Base-by-base conservation (phyloP, 1,284 basidiomycete genomes). In the Rhodotorula sp. region DNA sequence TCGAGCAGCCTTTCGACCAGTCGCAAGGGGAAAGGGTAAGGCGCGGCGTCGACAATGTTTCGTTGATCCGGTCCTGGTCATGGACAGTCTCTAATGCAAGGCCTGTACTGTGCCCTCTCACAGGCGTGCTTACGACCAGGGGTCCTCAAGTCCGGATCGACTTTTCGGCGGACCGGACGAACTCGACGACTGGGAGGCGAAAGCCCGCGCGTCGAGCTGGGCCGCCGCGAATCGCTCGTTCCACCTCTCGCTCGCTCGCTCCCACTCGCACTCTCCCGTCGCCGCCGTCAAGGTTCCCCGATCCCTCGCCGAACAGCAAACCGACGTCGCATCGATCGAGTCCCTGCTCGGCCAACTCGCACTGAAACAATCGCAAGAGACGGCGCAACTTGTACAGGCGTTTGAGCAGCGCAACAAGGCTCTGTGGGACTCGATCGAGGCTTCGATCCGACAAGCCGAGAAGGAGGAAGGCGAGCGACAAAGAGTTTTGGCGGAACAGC, bases 361-460 rank as follows among this genome's bases (percentile, higher is more conserved):
- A 20, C 61, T 75, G 29, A 58, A 64, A 26, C 72, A 73, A 17
- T 33, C 60, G 1, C 24, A 33, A 5, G 87, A 88, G 75, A 89
- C 88, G 77, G 82, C 85, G 0, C 86, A 88, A 26, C 91, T 92
- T 79, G 81, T 91, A 62, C 85, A 87, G 0, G 89, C 88, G 3
- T 92, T 91, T 73, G 89, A 89, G 77, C 79, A 84, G 68, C 91
- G 91, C 80, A 91, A 91, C 76, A 88, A 90, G 70, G 87, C 89
- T 3, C 84, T 92, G 49, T 86, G 87, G 69, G 89, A 90, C 78
- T 86, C 88, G 26, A 75, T 92, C 79, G 82, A 92, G 66, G 86
- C 87, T 0, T 88, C 88, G 1, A 92, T 91, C 74, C 87, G 87
- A 76, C 79, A 84, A 64, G 91, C 91, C 79, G 91, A 91, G 77